These are phyloP conservation scores for Coccomyxa subellipsoidea DNA, from an alignment of 163 green algal species.

Conservation along the genomic window DNA sequence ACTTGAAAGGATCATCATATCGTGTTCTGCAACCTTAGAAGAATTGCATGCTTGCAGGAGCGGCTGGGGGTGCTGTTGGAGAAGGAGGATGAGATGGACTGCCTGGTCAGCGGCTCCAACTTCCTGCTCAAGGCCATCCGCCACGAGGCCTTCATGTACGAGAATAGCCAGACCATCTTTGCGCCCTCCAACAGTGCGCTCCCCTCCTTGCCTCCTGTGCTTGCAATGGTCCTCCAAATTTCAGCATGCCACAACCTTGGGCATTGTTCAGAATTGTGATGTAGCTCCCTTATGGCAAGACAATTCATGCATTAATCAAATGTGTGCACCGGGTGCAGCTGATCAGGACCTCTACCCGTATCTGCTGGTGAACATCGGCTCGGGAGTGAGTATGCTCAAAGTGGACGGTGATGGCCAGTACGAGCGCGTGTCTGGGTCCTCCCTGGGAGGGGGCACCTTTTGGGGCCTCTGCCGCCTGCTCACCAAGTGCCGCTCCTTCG, in stretches of 20 bases:
- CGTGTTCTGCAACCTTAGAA: not conserved
- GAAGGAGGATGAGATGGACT: conserved; percentile 93
- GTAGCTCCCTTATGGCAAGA: no score
- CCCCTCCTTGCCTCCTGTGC: not conserved
- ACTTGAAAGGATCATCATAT: not conserved
- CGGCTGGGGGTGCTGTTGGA: conserved; percentile 87
- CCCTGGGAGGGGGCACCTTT: conserved; percentile 95
- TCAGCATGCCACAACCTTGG: no score
- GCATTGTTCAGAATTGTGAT: no score
- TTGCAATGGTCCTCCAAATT: no score
- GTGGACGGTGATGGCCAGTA: conserved; percentile 74
- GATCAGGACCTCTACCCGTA: conserved; percentile 85
- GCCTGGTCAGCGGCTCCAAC: conserved; percentile 88
- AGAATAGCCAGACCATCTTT: conserved; percentile 54
- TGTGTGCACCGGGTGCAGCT: conserved; percentile 51
- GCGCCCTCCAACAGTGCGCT: conserved; percentile 1
- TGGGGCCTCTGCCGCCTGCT: conserved; percentile 94
- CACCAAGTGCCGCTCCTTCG: conserved; percentile 85
- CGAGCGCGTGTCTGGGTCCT: conserved; percentile 88
- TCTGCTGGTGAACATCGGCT: conserved; percentile 98
- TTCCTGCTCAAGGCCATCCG: conserved; percentile 94
- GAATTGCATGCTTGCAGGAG: conserved; percentile 42
- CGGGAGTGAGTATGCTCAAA: conserved; percentile 86
- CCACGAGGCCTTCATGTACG: conserved; percentile 93
- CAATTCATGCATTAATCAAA: no score